Evolutionary conservation across 108 stramenopile species (phyloP), one percentile per base, ranked within the genome.

Genomic region (Fragilaria crotonensis): DNA sequence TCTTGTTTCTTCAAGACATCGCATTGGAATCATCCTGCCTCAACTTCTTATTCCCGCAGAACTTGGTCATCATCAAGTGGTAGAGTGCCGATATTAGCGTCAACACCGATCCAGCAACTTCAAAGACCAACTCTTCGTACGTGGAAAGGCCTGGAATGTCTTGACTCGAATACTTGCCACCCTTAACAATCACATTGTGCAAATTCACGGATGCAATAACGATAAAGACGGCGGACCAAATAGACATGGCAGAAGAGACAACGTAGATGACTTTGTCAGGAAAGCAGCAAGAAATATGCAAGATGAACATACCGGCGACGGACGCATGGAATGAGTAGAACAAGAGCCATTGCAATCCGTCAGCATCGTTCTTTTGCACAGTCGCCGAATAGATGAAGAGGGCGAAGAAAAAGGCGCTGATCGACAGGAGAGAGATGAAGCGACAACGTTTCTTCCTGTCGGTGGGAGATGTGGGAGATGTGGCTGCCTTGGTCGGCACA

Each of bases 151-250:
- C n/a, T n/a, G n/a, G n/a, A n/a, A n/a, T n/a, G 5, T 30, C 44
- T 36, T 52, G 14, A 2, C 48, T 68, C 25, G 46, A 21, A 22
- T 28, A 30, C 19, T 48, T 54, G 23, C 57, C 36, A 25, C 30
- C 56, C 45, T 41, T 30, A 25, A 0, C 3, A 27, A 20, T 20
- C 2, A 52, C 19, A 28, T 54, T 25, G 4, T 18, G 22, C n/a
- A 71, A 3, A 17, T 71, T 59, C 33, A 71, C 45, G 17, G 54
- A 21, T 36, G 48, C 26, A 59, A 64, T 59, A 9, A 71, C 51
- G 26, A 71, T 54, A 18, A 51, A 46, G 14, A 62, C 54, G 33
- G 48, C 47, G 27, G 63, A 52, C 70, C 70, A 71, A 53, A 71
- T 51, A 45, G 26, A 17, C 51, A 63, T 64, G 14, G 44, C 51